phyloP scores from a whole-genome alignment of 768 basidiomycete species.

The Lentinula aciculospora region DNA sequence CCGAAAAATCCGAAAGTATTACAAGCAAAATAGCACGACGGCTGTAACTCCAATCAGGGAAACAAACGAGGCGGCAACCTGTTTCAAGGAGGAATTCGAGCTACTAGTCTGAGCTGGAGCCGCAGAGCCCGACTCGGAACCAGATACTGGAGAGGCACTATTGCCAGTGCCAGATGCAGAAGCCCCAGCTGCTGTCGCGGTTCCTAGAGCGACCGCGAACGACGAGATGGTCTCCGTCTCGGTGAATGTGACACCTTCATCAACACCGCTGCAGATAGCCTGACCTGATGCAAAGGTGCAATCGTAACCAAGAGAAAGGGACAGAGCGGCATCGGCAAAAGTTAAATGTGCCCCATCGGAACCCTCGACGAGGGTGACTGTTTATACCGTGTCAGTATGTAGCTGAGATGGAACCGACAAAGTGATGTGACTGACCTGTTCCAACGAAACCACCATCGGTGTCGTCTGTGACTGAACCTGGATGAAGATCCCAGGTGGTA shows the following conservation, averaged over 20 bases:
- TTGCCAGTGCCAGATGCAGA: not conserved
- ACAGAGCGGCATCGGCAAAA: constrained; percentile 18
- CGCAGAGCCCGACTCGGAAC: not conserved
- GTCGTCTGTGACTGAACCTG: constrained; percentile 27
- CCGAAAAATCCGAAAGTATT: not conserved
- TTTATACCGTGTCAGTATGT: not conserved
- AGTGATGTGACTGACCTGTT: constrained; percentile 25
- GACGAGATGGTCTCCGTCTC: constrained; percentile 18
- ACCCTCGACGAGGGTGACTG: constrained; percentile 42
- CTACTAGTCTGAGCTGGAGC: not conserved
- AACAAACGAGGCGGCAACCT: not conserved
- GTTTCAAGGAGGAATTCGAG: not conserved
- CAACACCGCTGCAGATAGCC: constrained; percentile 20
- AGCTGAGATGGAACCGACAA: not conserved
- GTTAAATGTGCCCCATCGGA: constrained; percentile 32
- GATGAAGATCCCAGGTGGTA: constrained; percentile 35
- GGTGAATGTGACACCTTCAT: constrained; percentile 9
- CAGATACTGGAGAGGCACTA: not conserved
- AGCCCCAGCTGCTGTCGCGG: constrained; percentile 1
- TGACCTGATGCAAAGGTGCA: constrained; percentile 18
- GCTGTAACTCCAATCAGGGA: not conserved
- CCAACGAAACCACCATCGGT: constrained; percentile 27
- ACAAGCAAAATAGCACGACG: not conserved
- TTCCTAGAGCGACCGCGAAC: constrained; percentile 21
- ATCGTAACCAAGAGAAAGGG: constrained; percentile 14